Evolutionary conservation across 495 filamentous ascomycete species (phyloP), one percentile per base, ranked within the genome.

Genomic region (Trichocladium antarcticum): DNA sequence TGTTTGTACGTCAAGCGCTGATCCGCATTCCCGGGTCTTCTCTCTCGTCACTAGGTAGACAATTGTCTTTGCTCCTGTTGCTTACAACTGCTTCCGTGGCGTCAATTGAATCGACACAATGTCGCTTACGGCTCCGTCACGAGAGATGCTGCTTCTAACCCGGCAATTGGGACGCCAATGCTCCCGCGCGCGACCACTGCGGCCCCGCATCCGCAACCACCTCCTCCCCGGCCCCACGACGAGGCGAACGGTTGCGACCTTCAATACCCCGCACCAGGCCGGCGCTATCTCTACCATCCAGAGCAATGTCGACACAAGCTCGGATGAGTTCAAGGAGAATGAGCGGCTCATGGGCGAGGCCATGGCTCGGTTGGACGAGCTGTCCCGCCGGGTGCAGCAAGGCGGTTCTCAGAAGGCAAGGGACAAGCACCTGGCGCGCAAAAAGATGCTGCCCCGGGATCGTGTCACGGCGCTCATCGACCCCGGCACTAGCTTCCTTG

Each of bases 361-460:
- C 31, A 78, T 83, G 51, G 64, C 73, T 34, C 70, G 70, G 1
- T 73, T 96, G 60, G 74, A 78, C 49, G 69, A 65, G 37, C 72
- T 97, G 43, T 89, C 94, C 38, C 63, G 66, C 17, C 78, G 72
- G 50, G 84, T 87, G 37, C 76, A 83, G 20, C 70, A 77, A 52
- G 92, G 92, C 21, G 92, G 93, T 0, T 66, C 87, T 0, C 72
- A 79, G 53, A 94, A 94, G 59, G 87, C 93, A 5, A 74, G 85
- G 43, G 80, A 95, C 47, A 98, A 96, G 67, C 92, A 97, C 64
- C 62, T 93, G 21, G 78, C 76, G 19, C 73, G 89, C 35, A 85
- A 87, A 43, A 97, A 96, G 74, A 96, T 98, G 92, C 74, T 98
- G 14, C 84, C 88, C 1, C 73, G 92, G 48, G 93, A 98, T 57